A percentile compares a stretch with the other conserved stretches of the same genome.
These are phyloP conservation scores for Calonectria hawksworthii DNA, from an alignment of 2,329 filamentous ascomycete genomes.

Conservation along the genomic window DNA sequence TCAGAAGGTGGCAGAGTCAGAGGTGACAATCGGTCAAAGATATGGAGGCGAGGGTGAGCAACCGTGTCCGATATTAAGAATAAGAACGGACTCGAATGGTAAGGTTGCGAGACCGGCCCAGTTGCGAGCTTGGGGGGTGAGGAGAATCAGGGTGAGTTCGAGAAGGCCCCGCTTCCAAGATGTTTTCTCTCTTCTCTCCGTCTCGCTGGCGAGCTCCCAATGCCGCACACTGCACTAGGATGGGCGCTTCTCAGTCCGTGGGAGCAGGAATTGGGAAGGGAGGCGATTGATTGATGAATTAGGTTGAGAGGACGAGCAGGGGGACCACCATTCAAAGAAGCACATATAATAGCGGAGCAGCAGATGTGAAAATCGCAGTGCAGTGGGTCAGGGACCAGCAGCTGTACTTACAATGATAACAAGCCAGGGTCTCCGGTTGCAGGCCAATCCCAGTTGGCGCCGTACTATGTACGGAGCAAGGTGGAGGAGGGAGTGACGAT, in stretches of 20 bases:
- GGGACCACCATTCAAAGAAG: constrained; percentile 38
- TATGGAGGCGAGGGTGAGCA: constrained; percentile 18
- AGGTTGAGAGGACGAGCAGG: constrained; percentile 37
- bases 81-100: constrained; percentile 38
- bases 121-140: constrained; percentile 36
- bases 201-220: constrained; percentile 38
- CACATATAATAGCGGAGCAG: constrained; percentile 35
- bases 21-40: background rate
- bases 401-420: constrained; percentile 33
- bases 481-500: constrained; percentile 35
- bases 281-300: constrained; percentile 39
- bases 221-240: constrained; percentile 39
- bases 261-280: constrained; percentile 33
- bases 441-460: constrained; percentile 34
- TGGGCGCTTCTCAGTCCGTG: constrained; percentile 40
- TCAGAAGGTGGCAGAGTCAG: background rate
- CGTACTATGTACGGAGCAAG: constrained; percentile 26
- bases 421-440: constrained; percentile 40
- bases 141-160: constrained; percentile 39
- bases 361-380: constrained; percentile 27
- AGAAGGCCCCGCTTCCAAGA: constrained; percentile 42
- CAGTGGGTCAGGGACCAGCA: constrained; percentile 42
- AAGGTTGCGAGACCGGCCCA: constrained; percentile 41
- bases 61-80: constrained; percentile 36
- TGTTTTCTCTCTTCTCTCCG: constrained; percentile 48